Base-by-base conservation (phyloP, 2,329 filamentous ascomycete species). In the Lasiodiplodia sp. region DNA sequence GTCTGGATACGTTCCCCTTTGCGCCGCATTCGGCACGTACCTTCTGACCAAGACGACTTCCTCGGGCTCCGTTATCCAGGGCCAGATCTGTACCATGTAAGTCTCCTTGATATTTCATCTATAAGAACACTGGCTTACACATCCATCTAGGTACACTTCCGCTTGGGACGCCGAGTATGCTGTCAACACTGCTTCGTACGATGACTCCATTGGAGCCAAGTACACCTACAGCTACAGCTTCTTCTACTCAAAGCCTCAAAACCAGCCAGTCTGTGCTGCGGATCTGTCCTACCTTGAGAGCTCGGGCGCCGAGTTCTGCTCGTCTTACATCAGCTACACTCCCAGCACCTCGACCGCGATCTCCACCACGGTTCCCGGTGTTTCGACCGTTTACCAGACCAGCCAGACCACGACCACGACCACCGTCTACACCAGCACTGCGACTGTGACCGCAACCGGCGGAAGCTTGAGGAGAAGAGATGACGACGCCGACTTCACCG, bases 1-100 rank as follows among this genome's bases (percentile, higher is more conserved):
- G 10, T 34, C 14, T 14, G 63, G 63, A 7, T 56, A 64, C 3
- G n/a, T 38, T 4, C 57, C 31, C 18, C 21, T 56, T 4, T 79
- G 77, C 72, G 72, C 73, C 25, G 78, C 76, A 69, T 75, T 75
- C 70, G 76, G 78, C 65, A 78, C 77, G 2, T 78, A 78, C 69
- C 58, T 77, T 7, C 52, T 56, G 16, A 56, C 52, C 2, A 28
- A 56, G 25, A 56, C 25, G 2, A 56, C 52, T 8, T 31, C 25
- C 3, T 31, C 52, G 14, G 52, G 52, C 16, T 21, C 52, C 28
- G 31, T 31, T 14, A 18, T 56, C 14, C 28, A n/a, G 25, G 52
- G 52, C 5, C 52, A 56, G 18, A 18, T 56, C 2, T 56, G 52
- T 16, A 37, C 52, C 2, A 56, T 56, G 52, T 56, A 8, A 3